A percentile compares a stretch with the other conserved stretches of the same genome.
phyloP scores from a whole-genome alignment of 23 red algal genomes.

The Gracilaria gracilis region DNA sequence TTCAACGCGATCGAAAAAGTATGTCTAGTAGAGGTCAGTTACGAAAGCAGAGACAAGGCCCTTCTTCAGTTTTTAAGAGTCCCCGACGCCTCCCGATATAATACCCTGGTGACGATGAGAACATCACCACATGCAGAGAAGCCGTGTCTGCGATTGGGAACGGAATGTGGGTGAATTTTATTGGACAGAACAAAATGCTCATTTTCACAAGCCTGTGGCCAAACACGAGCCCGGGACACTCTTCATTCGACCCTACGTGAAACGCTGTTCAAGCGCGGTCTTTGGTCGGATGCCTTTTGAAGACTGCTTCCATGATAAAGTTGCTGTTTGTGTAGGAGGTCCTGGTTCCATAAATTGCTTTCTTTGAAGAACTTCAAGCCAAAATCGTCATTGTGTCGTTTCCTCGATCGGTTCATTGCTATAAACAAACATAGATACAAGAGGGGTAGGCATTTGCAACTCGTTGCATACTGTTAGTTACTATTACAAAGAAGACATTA shows the following conservation, averaged over 20 bases:
- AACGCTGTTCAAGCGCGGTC: no score
- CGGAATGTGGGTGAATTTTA: not conserved
- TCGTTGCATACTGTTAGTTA: no score
- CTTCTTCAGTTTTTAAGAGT: not conserved
- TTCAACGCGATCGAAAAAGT: not conserved
- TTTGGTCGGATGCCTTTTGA: no score
- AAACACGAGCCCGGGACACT: not conserved
- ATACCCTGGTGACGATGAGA: not conserved
- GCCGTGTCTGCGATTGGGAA: not conserved
- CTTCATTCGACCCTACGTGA: no score
- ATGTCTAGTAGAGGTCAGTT: not conserved
- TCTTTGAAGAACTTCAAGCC: no score
- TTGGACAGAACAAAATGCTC: conserved; percentile 14
- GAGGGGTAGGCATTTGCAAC: no score
- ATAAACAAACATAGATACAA: no score
- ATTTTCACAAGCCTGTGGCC: not conserved
- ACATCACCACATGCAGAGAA: not conserved
- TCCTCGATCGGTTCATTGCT: no score
- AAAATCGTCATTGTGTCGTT: no score
- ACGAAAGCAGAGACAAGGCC: not conserved
- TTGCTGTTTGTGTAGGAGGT: no score
- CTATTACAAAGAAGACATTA: no score
- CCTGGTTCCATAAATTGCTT: not conserved
- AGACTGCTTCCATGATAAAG: no score
- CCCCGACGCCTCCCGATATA: not conserved